Percentiles rank a stretch among this genome's conserved stretches.
Evolutionary conservation across 2,329 filamentous ascomycete species (phyloP).

Genomic region (Colletotrichum lupini): DNA sequence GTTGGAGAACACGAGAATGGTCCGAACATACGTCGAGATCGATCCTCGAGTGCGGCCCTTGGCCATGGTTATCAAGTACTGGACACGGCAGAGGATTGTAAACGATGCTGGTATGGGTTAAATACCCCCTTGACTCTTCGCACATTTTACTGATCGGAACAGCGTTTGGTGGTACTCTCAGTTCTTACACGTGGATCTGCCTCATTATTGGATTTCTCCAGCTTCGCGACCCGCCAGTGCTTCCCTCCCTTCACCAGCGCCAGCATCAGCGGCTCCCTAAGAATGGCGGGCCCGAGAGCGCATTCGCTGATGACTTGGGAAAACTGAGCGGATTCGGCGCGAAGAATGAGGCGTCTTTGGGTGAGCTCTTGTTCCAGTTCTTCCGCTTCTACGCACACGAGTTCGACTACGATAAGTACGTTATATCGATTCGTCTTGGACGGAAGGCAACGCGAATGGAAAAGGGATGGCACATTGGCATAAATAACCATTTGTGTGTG

Average conservation of each 20-base stretch:
- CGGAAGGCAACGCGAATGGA: constrained; percentile 82
- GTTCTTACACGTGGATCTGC: constrained; percentile 99
- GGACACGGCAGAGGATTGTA: constrained; percentile 91
- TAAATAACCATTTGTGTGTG: constrained; percentile 89
- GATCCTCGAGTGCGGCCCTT: constrained; percentile 90
- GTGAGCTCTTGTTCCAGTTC: constrained; percentile 92
- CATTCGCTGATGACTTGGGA: constrained; percentile 88
- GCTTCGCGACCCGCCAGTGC: constrained; percentile 82
- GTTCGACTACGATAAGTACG: constrained; percentile 86
- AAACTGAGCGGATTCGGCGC: constrained; percentile 79
- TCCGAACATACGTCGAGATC: constrained; percentile 94
- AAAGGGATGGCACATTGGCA: constrained; percentile 85
- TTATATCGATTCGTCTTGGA: constrained; percentile 87
- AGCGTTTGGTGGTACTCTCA: constrained; percentile 94
- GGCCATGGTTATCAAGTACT: constrained; percentile 97
- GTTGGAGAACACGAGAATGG: constrained; percentile 97
- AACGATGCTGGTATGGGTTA: constrained; percentile 90
- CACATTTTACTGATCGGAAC: constrained; percentile 37
- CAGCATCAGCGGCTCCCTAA: constrained; percentile 68
- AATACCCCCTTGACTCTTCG: background rate
- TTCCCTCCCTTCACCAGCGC: constrained; percentile 86
- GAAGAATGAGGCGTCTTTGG: constrained; percentile 84
- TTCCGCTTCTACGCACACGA: constrained; percentile 96
- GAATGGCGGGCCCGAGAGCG: constrained; percentile 73
- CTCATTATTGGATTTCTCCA: constrained; percentile 97